A percentile compares a stretch with the other conserved stretches of the same genome.
Evolutionary conservation across 2,329 filamentous ascomycete genomes (phyloP).

Genomic region (Hypomyces perniciosus): DNA sequence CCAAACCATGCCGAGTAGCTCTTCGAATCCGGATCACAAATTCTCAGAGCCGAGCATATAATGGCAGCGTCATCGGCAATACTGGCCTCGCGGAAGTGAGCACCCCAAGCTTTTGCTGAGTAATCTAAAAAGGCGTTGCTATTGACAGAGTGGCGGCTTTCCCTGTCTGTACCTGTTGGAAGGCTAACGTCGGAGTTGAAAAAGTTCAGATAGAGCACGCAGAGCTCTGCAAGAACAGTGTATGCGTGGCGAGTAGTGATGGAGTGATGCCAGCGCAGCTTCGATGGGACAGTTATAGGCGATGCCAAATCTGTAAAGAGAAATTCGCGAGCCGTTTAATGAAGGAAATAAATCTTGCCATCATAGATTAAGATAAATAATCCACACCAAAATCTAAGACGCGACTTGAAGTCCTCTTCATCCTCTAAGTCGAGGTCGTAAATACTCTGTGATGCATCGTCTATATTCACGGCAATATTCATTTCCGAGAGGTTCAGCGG

Average conservation of each 20-base stretch:
- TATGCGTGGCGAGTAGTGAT: slow-evolving; percentile 18
- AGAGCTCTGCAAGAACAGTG: slow-evolving; percentile 17
- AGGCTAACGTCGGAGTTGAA: slow-evolving; percentile 8
- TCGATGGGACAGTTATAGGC: slow-evolving; percentile 6
- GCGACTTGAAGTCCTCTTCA: slow-evolving; percentile 14
- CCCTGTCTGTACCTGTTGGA: background rate
- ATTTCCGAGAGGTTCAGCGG: slow-evolving; percentile 24
- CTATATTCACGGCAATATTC: slow-evolving; percentile 21
- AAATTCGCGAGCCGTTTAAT: slow-evolving; percentile 29
- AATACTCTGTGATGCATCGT: slow-evolving; percentile 10
- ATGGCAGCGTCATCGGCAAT: slow-evolving; percentile 10
- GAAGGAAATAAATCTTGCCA: slow-evolving; percentile 24
- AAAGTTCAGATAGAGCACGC: slow-evolving; percentile 18
- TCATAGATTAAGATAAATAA: slow-evolving; percentile 24
- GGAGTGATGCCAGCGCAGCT: slow-evolving; percentile 16
- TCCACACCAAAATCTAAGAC: slow-evolving; percentile 21
- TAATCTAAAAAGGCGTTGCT: slow-evolving; percentile 17
- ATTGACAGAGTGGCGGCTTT: background rate
- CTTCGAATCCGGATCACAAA: slow-evolving; percentile 14
- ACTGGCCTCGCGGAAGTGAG: slow-evolving; percentile 17
- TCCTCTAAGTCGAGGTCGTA: slow-evolving; percentile 19
- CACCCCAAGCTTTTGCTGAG: slow-evolving; percentile 17
- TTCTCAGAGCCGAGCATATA: slow-evolving; percentile 5
- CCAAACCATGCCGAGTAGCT: slow-evolving; percentile 6
- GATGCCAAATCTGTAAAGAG: too few relatives aligned